Evolutionary conservation across 352 stramenopile species (phyloP).

Genomic region (Phytophthora palmivora): DNA sequence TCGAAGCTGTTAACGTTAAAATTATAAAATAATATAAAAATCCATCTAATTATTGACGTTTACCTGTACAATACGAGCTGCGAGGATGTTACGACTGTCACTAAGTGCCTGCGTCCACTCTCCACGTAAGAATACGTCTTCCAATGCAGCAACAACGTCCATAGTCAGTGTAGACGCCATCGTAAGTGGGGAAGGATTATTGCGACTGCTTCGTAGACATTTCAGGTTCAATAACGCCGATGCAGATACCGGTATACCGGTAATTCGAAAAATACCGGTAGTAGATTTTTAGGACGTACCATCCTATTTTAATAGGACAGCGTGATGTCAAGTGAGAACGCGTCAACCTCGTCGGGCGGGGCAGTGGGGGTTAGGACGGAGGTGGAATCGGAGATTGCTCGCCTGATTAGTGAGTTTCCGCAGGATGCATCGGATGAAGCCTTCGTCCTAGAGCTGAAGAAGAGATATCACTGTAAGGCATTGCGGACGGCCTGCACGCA

Average conservation of each 20-base stretch:
- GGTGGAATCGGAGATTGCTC: neutral
- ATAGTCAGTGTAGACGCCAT: conserved; percentile 17
- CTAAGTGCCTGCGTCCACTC: conserved; percentile 63
- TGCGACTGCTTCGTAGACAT: conserved; percentile 26
- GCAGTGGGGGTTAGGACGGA: neutral
- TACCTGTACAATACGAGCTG: conserved; percentile 41
- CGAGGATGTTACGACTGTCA: conserved; percentile 55
- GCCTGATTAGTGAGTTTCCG: conserved; percentile 8
- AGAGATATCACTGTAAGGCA: conserved; percentile 16
- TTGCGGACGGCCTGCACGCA: conserved; percentile 14
- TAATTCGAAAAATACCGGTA: neutral
- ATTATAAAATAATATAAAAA: no score
- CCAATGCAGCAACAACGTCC: conserved; percentile 41
- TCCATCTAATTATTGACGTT: neutral
- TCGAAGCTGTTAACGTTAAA: conserved; percentile 12
- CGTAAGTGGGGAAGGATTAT: neutral
- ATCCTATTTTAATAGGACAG: neutral
- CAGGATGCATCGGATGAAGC: conserved; percentile 17
- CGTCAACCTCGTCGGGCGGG: neutral
- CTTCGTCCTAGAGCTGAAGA: conserved; percentile 11
- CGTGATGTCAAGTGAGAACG: neutral
- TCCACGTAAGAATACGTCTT: conserved; percentile 65
- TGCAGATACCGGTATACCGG: neutral
- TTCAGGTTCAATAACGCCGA: neutral
- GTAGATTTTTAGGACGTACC: no score